A percentile compares a stretch with the other conserved stretches of the same genome.
Evolutionary conservation across 2,329 filamentous ascomycete species (phyloP).

Genomic region (Diplodia sapinea): DNA sequence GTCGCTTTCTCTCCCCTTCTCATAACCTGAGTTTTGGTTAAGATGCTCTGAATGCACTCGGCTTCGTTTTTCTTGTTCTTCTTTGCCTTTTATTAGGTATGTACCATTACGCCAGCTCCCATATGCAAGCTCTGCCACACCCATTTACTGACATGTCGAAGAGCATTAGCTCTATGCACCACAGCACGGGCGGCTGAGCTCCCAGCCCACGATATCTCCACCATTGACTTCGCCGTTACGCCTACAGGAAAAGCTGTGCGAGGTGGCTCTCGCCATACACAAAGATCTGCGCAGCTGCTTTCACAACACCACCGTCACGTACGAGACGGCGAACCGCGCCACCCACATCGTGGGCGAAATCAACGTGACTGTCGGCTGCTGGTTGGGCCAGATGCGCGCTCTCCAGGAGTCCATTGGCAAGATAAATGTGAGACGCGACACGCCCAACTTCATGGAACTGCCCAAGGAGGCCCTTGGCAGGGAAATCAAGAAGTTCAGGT

Average conservation of each 20-base stretch:
- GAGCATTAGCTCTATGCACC: too few species aligned
- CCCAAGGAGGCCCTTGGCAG: neutral
- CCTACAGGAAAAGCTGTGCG: neutral
- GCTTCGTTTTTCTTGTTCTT: too few species aligned
- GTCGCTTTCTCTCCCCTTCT: too few species aligned
- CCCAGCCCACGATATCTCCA: too few species aligned
- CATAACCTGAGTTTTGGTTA: too few species aligned
- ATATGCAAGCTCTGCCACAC: too few species aligned
- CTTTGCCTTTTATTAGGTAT: too few species aligned
- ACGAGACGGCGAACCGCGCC: neutral
- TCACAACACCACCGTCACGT: neutral
- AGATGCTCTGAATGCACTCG: too few species aligned
- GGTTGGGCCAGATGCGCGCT: neutral
- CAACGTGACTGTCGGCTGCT: neutral
- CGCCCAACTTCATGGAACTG: constrained; percentile 1
- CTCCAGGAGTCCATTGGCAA: neutral
- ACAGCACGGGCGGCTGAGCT: too few species aligned
- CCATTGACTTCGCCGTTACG: too few species aligned
- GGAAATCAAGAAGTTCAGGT: constrained; percentile 5
- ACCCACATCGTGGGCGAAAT: neutral
- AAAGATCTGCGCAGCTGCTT: constrained; percentile 4
- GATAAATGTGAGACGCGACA: constrained; percentile 1
- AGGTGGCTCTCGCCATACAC: neutral
- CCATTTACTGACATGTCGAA: too few species aligned
- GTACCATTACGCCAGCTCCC: too few species aligned